Evolutionary conservation across 2,329 filamentous ascomycete genomes (phyloP).

Genomic region (Neopestalotiopsis sp.): DNA sequence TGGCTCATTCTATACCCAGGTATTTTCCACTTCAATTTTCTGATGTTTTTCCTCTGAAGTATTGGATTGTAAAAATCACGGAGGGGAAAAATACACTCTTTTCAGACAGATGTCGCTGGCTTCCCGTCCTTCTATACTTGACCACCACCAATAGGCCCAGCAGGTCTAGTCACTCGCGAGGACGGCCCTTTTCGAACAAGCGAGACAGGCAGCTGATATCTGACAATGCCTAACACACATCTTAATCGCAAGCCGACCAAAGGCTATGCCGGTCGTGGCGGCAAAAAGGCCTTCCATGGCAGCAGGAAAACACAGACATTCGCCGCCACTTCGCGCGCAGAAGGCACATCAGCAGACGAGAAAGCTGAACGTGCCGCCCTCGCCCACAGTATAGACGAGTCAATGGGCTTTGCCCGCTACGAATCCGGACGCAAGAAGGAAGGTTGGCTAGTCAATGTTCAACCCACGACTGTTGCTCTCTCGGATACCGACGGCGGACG

Average conservation of each 20-base stretch:
- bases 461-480: constrained; percentile 74
- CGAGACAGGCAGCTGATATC: not conserved
- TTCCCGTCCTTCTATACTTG: not conserved
- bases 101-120: not conserved
- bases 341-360: constrained; percentile 91
- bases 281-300: constrained; percentile 74
- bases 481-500: constrained; percentile 81
- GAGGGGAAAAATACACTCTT: not conserved
- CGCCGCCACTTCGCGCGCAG: constrained; percentile 74
- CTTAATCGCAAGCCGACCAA: constrained; percentile 63
- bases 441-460: constrained; percentile 96
- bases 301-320: constrained; percentile 71
- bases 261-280: constrained; percentile 70
- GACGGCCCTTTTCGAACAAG: not conserved
- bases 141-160: not conserved
- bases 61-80: not conserved
- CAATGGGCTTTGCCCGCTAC: constrained; percentile 91
- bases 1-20: not conserved
- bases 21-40: not conserved
- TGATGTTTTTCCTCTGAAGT: not conserved
- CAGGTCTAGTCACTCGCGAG: not conserved
- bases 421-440: constrained; percentile 81
- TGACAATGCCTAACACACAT: constrained; percentile 64
- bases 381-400: constrained; percentile 89
- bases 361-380: constrained; percentile 85